Percentiles rank a stretch among this genome's conserved stretches.
These are phyloP conservation scores for Xylaria sp. DNA, from an alignment of 2,329 filamentous ascomycete genomes.

Conservation along the genomic window DNA sequence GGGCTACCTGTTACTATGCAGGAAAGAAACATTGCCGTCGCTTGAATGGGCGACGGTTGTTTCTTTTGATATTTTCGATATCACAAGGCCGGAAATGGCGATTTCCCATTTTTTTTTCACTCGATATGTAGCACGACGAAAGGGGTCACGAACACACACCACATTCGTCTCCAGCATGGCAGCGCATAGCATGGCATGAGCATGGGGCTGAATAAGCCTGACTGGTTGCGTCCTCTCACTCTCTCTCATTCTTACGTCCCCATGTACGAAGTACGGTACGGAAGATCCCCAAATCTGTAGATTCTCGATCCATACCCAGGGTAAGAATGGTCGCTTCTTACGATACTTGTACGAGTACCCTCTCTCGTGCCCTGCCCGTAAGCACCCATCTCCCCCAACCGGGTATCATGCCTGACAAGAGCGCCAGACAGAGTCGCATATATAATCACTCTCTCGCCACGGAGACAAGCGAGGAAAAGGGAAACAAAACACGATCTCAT, in stretches of 20 bases:
- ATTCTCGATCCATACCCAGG: neutral
- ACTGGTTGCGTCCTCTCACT: neutral
- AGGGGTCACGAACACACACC: neutral
- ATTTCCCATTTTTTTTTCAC: neutral
- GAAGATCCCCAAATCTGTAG: neutral
- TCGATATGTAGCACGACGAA: neutral
- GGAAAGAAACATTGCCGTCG: neutral
- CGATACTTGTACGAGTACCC: neutral
- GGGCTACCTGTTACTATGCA: neutral
- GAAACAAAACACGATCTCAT: neutral
- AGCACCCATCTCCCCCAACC: neutral
- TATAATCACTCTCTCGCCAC: neutral
- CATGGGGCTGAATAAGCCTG: neutral
- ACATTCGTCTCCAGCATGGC: neutral
- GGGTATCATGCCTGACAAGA: neutral
- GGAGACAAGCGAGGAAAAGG: constrained; percentile 1
- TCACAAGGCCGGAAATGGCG: neutral
- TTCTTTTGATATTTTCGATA: neutral
- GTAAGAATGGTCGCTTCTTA: neutral
- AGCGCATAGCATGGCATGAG: too few relatives aligned
- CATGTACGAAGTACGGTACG: neutral
- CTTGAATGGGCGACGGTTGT: neutral
- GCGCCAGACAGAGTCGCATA: neutral
- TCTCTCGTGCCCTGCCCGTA: neutral
- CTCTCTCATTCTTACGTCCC: too few relatives aligned